phyloP scores from a whole-genome alignment of 257 asterid genomes.

The Mentha longifolia region DNA sequence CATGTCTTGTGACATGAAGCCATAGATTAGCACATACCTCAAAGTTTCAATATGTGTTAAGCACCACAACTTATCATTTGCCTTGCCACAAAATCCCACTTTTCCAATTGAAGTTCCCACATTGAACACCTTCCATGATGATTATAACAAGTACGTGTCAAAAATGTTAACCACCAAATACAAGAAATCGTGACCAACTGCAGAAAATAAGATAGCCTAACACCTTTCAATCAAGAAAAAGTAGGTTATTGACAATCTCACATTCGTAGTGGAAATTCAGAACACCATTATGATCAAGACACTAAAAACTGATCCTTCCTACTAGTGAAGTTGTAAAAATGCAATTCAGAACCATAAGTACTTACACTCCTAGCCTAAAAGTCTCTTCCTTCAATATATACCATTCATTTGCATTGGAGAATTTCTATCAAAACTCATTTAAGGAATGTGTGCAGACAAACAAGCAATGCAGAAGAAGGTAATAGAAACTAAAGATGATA shows the following conservation, averaged over 20 bases:
- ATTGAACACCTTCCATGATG: conserved; percentile 63
- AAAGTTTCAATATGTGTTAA: conserved; percentile 86
- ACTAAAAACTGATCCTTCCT: no score
- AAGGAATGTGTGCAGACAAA: not conserved
- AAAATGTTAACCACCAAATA: conserved; percentile 4
- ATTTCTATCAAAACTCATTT: not conserved
- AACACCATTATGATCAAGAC: no score
- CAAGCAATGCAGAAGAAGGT: conserved; percentile 7
- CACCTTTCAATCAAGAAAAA: no score
- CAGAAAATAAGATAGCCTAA: not conserved
- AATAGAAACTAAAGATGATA: conserved; percentile 6
- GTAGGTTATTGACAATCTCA: no score
- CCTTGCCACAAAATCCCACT: conserved; percentile 78
- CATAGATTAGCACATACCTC: conserved; percentile 53
- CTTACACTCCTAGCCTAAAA: not conserved
- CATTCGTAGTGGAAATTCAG: no score
- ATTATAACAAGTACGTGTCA: conserved; percentile 10
- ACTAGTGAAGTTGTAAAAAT: not conserved
- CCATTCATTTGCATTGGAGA: not conserved
- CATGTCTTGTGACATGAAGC: not conserved
- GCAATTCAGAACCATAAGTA: not conserved
- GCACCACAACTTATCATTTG: conserved; percentile 81
- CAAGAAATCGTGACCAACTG: not conserved
- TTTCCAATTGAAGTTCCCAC: conserved; percentile 92
- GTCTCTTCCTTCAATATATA: not conserved